These are phyloP conservation scores for Strombidium stylifer DNA, from an alignment of 73 alveolate genomes.

Conservation along the genomic window DNA sequence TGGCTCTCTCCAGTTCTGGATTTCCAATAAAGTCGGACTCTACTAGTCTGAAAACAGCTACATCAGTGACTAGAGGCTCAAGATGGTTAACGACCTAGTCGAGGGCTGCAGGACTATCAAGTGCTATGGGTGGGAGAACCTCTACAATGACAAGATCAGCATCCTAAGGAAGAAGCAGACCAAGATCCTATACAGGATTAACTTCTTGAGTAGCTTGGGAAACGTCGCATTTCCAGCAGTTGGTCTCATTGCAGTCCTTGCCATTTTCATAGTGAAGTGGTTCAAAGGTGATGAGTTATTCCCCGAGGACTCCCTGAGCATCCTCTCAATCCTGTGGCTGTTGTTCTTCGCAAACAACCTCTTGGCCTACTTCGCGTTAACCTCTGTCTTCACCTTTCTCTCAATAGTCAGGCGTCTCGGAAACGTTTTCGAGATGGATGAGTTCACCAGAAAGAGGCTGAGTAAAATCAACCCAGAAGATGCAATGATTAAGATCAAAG, in stretches of 20 bases:
- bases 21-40: too few relatives aligned
- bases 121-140: slow-evolving; percentile 43
- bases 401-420: not conserved
- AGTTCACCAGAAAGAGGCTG: not conserved
- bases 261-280: not conserved
- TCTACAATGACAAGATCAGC: slow-evolving; percentile 9
- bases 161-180: not conserved
- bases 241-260: not conserved
- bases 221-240: not conserved
- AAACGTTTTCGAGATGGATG: not conserved
- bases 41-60: too few relatives aligned
- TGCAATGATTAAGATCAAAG: too few relatives aligned
- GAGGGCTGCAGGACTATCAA: slow-evolving; percentile 63
- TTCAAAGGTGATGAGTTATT: not conserved
- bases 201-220: not conserved
- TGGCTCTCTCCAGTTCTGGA: too few relatives aligned
- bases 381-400: not conserved
- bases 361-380: slow-evolving; percentile 6
- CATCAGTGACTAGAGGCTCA: too few relatives aligned
- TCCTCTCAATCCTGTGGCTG: slow-evolving; percentile 58
- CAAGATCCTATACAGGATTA: not conserved
- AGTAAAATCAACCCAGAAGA: not conserved
- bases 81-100: too few relatives aligned
- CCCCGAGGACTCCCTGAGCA: slow-evolving; percentile 20
- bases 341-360: slow-evolving; percentile 59